Percentiles rank a stretch among this genome's conserved stretches.
Evolutionary conservation across 2,329 filamentous ascomycete genomes (phyloP).

Genomic region (Claviceps sp.): DNA sequence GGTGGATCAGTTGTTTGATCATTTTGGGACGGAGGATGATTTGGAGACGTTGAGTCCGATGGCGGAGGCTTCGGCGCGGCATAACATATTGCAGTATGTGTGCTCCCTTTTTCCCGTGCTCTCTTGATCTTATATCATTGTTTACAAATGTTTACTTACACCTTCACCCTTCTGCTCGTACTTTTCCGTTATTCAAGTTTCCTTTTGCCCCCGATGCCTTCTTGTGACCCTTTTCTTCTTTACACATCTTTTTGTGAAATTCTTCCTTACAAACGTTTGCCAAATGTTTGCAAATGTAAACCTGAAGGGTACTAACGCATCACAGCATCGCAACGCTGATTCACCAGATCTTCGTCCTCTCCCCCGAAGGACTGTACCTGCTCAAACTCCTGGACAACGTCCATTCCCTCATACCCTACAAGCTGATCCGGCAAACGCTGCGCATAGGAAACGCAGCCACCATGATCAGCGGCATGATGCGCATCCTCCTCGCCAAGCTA

Average conservation of each 20-base stretch:
- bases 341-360: slow-evolving; percentile 59
- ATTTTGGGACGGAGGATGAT: slow-evolving; percentile 44
- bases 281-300: too few relatives aligned
- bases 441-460: slow-evolving; percentile 66
- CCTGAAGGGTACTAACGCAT: not conserved
- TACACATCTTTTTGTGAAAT: too few relatives aligned
- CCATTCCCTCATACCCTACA: slow-evolving; percentile 59
- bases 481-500: slow-evolving; percentile 62
- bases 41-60: slow-evolving; percentile 50
- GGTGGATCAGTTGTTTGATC: slow-evolving; percentile 50
- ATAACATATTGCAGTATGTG: slow-evolving; percentile 54
- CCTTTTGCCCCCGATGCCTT: not conserved
- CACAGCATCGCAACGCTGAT: slow-evolving; percentile 56
- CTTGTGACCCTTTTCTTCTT: not conserved
- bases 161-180: not conserved
- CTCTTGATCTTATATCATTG: not conserved
- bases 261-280: too few relatives aligned
- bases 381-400: slow-evolving; percentile 57
- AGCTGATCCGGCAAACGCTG: slow-evolving; percentile 57
- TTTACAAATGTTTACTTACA: not conserved
- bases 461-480: slow-evolving; percentile 67
- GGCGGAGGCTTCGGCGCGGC: slow-evolving; percentile 51
- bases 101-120: slow-evolving; percentile 14
- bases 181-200: not conserved
- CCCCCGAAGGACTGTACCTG: slow-evolving; percentile 62